Conservation (phyloP, 306 rosid species). For the Chamaecrista fasciculata region DNA sequence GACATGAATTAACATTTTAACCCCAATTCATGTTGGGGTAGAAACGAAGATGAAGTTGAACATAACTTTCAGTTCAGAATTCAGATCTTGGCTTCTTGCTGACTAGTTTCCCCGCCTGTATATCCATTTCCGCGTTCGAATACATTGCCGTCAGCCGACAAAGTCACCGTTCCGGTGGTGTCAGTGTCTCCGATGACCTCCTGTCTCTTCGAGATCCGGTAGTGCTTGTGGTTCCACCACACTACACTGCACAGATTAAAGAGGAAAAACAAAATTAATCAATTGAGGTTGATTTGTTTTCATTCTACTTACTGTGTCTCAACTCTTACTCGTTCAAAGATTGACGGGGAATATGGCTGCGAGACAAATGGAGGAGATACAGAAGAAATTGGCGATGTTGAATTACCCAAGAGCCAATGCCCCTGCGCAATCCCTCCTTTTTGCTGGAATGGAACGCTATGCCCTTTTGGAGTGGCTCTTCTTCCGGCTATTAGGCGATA, state of each 20-base stretch:
- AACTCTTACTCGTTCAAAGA: neutral
- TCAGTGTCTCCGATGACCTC: neutral
- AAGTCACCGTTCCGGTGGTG: neutral
- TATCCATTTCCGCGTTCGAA: too few species aligned
- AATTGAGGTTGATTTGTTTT: neutral
- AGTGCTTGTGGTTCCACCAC: neutral
- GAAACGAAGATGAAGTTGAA: too few species aligned
- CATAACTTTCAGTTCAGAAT: too few species aligned
- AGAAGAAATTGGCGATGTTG: constrained; percentile 63
- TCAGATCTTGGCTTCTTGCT: too few species aligned
- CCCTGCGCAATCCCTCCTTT: constrained; percentile 87
- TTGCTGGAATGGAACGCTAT: constrained; percentile 97
- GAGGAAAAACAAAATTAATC: neutral
- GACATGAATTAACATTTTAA: too few species aligned
- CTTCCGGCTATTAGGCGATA: constrained; percentile 50
- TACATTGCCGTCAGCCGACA: neutral
- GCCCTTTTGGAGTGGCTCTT: constrained; percentile 97
- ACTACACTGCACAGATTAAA: neutral
- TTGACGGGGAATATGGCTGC: constrained; percentile 61
- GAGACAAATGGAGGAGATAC: constrained; percentile 93
- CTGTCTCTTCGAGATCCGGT: neutral
- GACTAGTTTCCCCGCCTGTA: too few species aligned
- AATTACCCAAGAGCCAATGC: constrained; percentile 88
- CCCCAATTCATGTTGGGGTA: too few species aligned
- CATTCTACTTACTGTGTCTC: neutral